These are phyloP conservation scores for Gynandropsis gynandra DNA, from an alignment of 345 rosid genomes.

Conservation along the genomic window DNA sequence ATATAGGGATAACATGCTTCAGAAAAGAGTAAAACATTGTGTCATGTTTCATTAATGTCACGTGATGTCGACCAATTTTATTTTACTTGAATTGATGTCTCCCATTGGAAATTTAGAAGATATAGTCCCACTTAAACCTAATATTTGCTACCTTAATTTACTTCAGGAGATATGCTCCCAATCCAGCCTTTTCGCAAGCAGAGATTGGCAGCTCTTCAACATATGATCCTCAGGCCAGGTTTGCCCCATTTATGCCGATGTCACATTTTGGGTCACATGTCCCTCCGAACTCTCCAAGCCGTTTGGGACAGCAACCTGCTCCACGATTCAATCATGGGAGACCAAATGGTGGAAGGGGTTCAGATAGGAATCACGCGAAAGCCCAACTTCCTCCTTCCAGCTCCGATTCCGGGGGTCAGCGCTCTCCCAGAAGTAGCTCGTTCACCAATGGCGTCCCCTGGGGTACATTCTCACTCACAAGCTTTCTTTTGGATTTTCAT, in stretches of 20 bases:
- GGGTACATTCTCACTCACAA: slow-evolving; percentile 46
- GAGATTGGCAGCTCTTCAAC: slow-evolving; percentile 71
- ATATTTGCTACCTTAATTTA: background rate
- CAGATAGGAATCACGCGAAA: slow-evolving; percentile 63
- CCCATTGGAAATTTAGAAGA: too few relatives aligned
- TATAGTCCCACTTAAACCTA: background rate
- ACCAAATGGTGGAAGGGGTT: slow-evolving; percentile 37
- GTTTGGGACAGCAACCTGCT: slow-evolving; percentile 76
- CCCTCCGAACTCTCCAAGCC: slow-evolving; percentile 77
- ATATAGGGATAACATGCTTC: too few relatives aligned
- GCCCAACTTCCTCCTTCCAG: slow-evolving; percentile 62
- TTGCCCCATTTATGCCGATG: slow-evolving; percentile 38
- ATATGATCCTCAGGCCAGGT: slow-evolving; percentile 54
- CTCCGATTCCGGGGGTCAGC: slow-evolving; percentile 55
- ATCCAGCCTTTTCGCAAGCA: slow-evolving; percentile 47
- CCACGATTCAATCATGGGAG: slow-evolving; percentile 55
- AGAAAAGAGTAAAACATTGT: too few relatives aligned
- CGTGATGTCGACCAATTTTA: too few relatives aligned
- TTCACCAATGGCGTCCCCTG: slow-evolving; percentile 59
- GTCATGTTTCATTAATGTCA: too few relatives aligned
- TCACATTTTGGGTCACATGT: slow-evolving; percentile 38
- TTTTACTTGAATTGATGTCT: too few relatives aligned
- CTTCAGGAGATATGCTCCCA: slow-evolving; percentile 50
- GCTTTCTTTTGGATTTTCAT: background rate
- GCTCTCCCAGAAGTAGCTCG: slow-evolving; percentile 76